phyloP scores from a whole-genome alignment of 2,329 filamentous ascomycete species.

The Zymoseptoria brevis region DNA sequence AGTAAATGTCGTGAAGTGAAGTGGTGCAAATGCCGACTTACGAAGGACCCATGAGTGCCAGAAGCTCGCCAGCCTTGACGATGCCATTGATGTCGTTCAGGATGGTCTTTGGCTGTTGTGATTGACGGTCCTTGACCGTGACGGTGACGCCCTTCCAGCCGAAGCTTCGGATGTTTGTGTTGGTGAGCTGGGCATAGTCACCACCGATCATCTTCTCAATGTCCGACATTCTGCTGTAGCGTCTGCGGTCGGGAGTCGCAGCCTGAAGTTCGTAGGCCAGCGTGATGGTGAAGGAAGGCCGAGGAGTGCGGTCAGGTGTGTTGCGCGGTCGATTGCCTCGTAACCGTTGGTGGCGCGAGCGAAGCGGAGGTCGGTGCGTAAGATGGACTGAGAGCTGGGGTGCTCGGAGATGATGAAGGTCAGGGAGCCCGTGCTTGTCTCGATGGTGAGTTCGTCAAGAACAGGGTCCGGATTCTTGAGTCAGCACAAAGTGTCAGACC shows the following conservation, averaged over 20 bases:
- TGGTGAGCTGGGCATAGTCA: constrained; percentile 49
- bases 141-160: constrained; percentile 62
- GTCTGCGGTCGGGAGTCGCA: constrained; percentile 25
- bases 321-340: neutral
- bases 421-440: constrained; percentile 1
- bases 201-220: constrained; percentile 39
- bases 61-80: constrained; percentile 61
- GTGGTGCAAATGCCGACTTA: constrained; percentile 27
- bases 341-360: neutral
- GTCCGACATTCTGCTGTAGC: constrained; percentile 35
- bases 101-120: constrained; percentile 55
- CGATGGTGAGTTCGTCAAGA: neutral
- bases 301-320: neutral
- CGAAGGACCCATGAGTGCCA: constrained; percentile 73
- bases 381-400: neutral
- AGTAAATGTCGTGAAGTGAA: constrained; percentile 3
- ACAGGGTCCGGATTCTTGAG: neutral
- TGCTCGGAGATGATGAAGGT: neutral
- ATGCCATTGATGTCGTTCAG: constrained; percentile 56
- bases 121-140: constrained; percentile 62
- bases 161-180: constrained; percentile 56
- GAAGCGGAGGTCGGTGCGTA: neutral
- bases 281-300: constrained; percentile 8
- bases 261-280: constrained; percentile 16
- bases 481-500: neutral